Evolutionary conservation across 2,329 filamentous ascomycete genomes (phyloP), one percentile per base, ranked within the genome.

Genomic region (Hymenotorrendiella dingleyae): DNA sequence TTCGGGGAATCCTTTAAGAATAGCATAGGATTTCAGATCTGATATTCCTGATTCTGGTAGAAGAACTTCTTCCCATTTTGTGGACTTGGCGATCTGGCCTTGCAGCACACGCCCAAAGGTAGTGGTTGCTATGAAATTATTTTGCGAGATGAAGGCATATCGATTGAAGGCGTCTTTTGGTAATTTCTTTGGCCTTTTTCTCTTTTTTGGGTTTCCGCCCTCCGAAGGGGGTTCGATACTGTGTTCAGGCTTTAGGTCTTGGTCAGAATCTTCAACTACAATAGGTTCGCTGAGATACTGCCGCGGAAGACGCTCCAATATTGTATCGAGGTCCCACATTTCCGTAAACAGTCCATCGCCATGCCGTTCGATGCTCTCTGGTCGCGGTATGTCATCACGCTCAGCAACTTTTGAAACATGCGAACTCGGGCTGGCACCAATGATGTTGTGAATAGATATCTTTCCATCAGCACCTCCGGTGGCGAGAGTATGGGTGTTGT

Each of bases 391-490:
- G n/a, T n/a, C n/a, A n/a, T n/a, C n/a, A n/a, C n/a, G n/a, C 34
- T n/a, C 12, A 30, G 17, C 30, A 17, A 21, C 16, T 21, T 34
- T 4, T 33, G 27, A 4, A 10, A 14, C 12, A 10, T 36, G 21
- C 17, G 6, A 9, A 36, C 11, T 29, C 26, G 19, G 24, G 14
- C 21, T 27, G 9, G 33, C 19, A 6, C 20, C 32, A 11, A 22
- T 11, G 10, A 29, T 23, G 17, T 38, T 28, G 40, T 55, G 59
- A 7, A 78, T 54, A 3, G 71, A 69, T 29, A 83, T 72, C 50
- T 73, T 78, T 12, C 89, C 84, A 64, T 98, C 93, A 9, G 86
- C 84, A n/a, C 87, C 93, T 10, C 93, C 93, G 2, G 86, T 89
- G 4, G 77, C 80, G 29, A 57, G 14, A 27, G 12, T 14, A 39